Conservation (phyloP, 192 early-diverging fungal species). For the Coemansia sp. region DNA sequence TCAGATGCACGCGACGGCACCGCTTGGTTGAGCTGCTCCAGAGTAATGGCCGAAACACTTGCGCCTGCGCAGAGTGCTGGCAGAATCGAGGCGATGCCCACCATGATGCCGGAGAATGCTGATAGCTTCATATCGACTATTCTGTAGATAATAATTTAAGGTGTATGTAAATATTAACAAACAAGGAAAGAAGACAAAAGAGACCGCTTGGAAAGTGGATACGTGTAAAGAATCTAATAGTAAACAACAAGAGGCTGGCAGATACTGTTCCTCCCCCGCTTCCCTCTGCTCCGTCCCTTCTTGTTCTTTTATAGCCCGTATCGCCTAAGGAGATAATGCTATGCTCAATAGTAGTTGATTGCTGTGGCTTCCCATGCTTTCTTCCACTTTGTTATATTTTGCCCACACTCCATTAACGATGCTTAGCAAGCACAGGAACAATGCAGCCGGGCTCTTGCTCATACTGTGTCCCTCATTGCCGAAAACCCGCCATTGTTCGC, state of each 20-base stretch:
- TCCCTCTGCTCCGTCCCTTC: too few species aligned
- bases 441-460: not conserved
- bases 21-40: conserved; percentile 34
- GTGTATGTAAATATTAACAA: too few species aligned
- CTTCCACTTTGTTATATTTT: not conserved
- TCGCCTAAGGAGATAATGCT: too few species aligned
- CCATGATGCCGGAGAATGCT: not conserved
- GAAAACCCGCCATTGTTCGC: not conserved
- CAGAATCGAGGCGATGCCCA: not conserved
- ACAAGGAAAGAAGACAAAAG: too few species aligned
- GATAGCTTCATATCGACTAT: not conserved
- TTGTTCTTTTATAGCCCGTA: too few species aligned
- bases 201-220: too few species aligned
- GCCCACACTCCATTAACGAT: not conserved
- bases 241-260: too few species aligned
- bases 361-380: too few species aligned
- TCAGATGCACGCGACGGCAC: conserved; percentile 15
- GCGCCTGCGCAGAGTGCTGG: conserved; percentile 9
- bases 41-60: conserved; percentile 10
- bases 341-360: too few species aligned
- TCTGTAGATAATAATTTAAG: too few species aligned
- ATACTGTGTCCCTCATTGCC: not conserved
- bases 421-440: not conserved
- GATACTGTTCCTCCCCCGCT: too few species aligned
- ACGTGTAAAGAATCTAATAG: too few species aligned